Base-by-base conservation (phyloP, 1,284 basidiomycete species). In the Rhodotorula mucilaginosa region DNA sequence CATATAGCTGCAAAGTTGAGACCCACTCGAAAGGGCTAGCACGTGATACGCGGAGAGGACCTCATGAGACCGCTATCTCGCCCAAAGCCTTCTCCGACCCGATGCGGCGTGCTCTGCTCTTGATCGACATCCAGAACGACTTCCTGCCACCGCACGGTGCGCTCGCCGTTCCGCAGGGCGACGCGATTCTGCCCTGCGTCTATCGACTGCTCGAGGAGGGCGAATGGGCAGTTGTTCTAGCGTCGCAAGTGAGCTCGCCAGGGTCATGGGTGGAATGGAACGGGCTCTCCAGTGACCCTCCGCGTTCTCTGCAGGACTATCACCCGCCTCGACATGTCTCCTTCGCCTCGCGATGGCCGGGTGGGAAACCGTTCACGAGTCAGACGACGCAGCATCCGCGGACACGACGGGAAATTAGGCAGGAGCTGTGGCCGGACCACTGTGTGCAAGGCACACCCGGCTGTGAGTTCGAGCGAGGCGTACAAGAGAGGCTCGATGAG, bases 381-480 rank as follows among this genome's bases (percentile, higher is more conserved):
- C 1, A 0, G 23, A 46, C 83, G 68, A 71, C 74, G 29, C 78
- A 19, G 13, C 48, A 85, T 81, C 77, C 26, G 72, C 80, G 74
- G 19, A 48, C 54, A 16, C 62, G 75, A 7, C 81, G 83, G 76
- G 80, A 78, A 12, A 54, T 83, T 69, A 75, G 79, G 67, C 84
- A 85, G 72, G 83, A 83, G 59, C 80, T 88, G 21, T 89, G 88
- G 88, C 88, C 88, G 2, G 85, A 84, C 62, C 88, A 89, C 79
- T 87, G 86, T 77, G 84, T 87, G 44, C 73, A 74, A 49, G 75
- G 72, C 5, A 78, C 78, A 13, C 8, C 78, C 19, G 86, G 86
- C 48, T 81, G 81, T 67, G 82, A 82, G 70, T 78, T 87, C 39
- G 81, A 84, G 34, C 70, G 79, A n/a, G 81, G 80, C 58, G 77